A percentile compares a stretch with the other conserved stretches of the same genome.
Conservation (phyloP, 2,329 filamentous ascomycete genomes). For the Thelonectria discophora region DNA sequence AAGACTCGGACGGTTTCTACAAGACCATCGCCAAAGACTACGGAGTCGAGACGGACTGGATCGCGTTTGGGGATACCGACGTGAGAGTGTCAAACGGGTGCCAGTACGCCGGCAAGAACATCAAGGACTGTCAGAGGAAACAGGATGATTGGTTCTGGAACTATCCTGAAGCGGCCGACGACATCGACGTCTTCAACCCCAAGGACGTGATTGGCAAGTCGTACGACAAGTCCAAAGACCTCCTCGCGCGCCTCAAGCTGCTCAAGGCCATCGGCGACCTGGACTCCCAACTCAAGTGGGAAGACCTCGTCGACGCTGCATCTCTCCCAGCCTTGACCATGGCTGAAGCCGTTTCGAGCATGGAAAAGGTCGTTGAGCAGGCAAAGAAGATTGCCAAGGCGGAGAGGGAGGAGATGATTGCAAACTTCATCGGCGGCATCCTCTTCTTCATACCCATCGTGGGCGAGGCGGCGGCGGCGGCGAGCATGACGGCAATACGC, state of each 20-base stretch:
- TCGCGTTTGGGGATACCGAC: slow-evolving; percentile 22
- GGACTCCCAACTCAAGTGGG: slow-evolving; percentile 47
- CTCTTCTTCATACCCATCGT: too few species aligned
- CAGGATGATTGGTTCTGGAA: slow-evolving; percentile 24
- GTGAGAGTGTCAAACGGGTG: slow-evolving; percentile 23
- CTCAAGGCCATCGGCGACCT: slow-evolving; percentile 8
- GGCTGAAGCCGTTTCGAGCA: slow-evolving; percentile 17
- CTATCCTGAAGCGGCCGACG: slow-evolving; percentile 24
- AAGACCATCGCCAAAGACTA: slow-evolving; percentile 29
- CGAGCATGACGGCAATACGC: slow-evolving; percentile 10
- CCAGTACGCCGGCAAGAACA: slow-evolving; percentile 18
- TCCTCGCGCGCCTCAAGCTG: slow-evolving; percentile 10
- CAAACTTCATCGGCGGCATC: too few species aligned
- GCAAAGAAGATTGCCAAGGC: too few species aligned
- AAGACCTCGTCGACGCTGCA: slow-evolving; percentile 26
- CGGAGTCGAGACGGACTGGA: slow-evolving; percentile 34
- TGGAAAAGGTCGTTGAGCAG: too few species aligned
- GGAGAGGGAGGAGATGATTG: too few species aligned
- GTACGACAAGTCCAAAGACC: slow-evolving; percentile 19
- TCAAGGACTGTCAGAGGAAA: slow-evolving; percentile 19
- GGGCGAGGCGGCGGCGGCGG: too few species aligned
- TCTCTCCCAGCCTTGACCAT: slow-evolving; percentile 29
- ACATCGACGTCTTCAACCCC: slow-evolving; percentile 31
- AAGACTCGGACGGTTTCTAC: slow-evolving; percentile 32
- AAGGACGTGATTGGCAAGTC: slow-evolving; percentile 40